Evolutionary conservation across 129 eudicot genomes (phyloP), one percentile per base, ranked within the genome.

Genomic region (Arctium minus): DNA sequence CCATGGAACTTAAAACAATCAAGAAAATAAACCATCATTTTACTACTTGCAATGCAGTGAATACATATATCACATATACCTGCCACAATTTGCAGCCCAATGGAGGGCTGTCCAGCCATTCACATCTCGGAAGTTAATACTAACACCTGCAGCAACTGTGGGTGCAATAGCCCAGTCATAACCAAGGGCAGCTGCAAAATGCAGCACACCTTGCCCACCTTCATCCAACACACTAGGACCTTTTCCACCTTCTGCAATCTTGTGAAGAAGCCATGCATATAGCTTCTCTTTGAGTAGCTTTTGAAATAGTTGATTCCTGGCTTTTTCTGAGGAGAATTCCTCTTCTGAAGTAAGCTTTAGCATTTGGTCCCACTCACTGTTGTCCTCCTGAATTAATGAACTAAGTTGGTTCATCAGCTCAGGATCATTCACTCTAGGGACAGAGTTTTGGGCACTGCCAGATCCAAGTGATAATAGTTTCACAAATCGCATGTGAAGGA

Each of bases 21-120:
- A 35, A 11, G 22, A 38, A 38, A 35, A 73, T 38, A 39, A 35
- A n/a, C 70, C 67, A 62, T 5, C 27, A 80, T 40, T 38, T 60
- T 29, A 35, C 65, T 53, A 13, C 6, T 13, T 44, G 50, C 65
- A 36, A 36, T 56, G 30, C 36, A 62, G 32, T 18, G 56, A 64
- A 62, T 31, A 60, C 31, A 42, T 32, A 40, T 11, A 13, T 32
- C 6, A 62, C 13, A 72, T 8, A 22, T 81, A 95, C 99, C 99
- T 95, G 88, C 99, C 99, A 89, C 87, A 93, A 68, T 67, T 89
- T 77, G 99, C 99, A 62, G 99, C 99, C 99, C 99, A 96, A 70
- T 96, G 99, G 42, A 96, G 97, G 15, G 99, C 97, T 13, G 97
- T 96, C 99, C 99, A 96, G 75, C 99, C 99, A 89, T 85, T 91